Percentiles rank a stretch among this genome's conserved stretches.
These are phyloP conservation scores for Parastagonospora avenae DNA, from an alignment of 2,329 filamentous ascomycete genomes.

Conservation along the genomic window DNA sequence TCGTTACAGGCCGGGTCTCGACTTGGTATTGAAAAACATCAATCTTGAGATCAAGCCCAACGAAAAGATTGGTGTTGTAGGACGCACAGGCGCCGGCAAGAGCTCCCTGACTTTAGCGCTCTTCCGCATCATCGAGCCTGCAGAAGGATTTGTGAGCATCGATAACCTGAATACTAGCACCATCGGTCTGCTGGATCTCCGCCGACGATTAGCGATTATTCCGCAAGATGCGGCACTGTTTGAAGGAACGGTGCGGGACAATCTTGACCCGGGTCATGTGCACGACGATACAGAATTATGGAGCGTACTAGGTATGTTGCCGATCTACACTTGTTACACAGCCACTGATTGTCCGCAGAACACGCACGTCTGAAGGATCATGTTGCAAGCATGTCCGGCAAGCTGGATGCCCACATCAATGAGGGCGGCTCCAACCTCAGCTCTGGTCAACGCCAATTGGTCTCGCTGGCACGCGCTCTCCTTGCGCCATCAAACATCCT, in stretches of 20 bases:
- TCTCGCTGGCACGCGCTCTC: conserved; percentile 91
- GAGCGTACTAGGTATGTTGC: conserved; percentile 82
- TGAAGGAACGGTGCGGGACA: conserved; percentile 90
- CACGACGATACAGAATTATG: conserved; percentile 97
- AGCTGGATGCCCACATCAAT: conserved; percentile 85
- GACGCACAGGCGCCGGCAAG: conserved; percentile 94
- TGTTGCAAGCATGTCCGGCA: conserved; percentile 82
- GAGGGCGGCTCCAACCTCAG: conserved; percentile 98
- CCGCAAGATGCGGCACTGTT: conserved; percentile 97
- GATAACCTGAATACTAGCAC: conserved; percentile 86
- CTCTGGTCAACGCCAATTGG: conserved; percentile 90
- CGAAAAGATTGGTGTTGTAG: conserved; percentile 98
- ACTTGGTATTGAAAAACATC: conserved; percentile 91
- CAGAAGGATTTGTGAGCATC: conserved; percentile 82
- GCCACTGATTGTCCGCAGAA: conserved; percentile 59
- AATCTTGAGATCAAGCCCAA: conserved; percentile 90
- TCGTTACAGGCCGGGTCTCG: conserved; percentile 85
- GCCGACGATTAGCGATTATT: conserved; percentile 90
- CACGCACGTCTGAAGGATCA: conserved; percentile 94
- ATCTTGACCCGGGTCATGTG: conserved; percentile 90
- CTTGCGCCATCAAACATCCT: conserved; percentile 96
- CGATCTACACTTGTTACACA: not conserved
- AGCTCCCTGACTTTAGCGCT: conserved; percentile 89
- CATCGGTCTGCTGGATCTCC: conserved; percentile 87
- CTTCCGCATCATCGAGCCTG: conserved; percentile 93